These are phyloP conservation scores for Rhododendron ovatum DNA, from an alignment of 148 eudicot genomes.

Conservation along the genomic window DNA sequence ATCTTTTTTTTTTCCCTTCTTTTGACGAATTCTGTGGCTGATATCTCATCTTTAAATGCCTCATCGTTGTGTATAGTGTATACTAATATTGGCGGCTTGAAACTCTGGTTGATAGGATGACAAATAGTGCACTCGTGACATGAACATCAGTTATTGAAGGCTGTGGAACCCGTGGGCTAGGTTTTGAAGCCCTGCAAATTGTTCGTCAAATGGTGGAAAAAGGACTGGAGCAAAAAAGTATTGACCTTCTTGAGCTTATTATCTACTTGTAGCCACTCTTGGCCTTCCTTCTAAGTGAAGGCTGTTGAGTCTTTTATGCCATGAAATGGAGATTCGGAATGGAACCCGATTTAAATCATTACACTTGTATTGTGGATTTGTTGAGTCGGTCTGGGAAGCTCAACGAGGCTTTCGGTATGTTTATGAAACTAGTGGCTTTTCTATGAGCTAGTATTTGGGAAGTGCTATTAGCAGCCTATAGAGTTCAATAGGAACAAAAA, in stretches of 20 bases:
- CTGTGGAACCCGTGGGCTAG: conserved; percentile 26
- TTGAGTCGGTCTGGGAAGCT: conserved; percentile 40
- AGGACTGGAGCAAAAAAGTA: conserved; percentile 27
- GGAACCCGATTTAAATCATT: conserved; percentile 20
- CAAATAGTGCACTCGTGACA: conserved; percentile 8
- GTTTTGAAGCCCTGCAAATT: conserved; percentile 30
- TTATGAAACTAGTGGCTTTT: conserved; percentile 22
- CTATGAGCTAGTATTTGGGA: conserved; percentile 46
- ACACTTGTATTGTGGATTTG: conserved; percentile 40
- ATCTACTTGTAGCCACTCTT: conserved; percentile 44
- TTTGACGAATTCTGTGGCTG: no score
- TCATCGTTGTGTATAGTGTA: conserved; percentile 26
- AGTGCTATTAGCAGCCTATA: conserved; percentile 37
- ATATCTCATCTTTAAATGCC: neutral
- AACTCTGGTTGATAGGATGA: conserved; percentile 5
- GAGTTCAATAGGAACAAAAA: neutral
- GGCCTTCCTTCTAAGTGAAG: no score
- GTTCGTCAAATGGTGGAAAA: conserved; percentile 6
- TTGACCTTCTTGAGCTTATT: conserved; percentile 40
- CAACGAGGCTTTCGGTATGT: conserved; percentile 31
- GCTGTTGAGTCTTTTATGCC: no score
- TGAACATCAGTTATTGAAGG: conserved; percentile 34
- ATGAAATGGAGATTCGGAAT: conserved; percentile 31
- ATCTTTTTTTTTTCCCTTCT: neutral
- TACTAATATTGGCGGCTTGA: conserved; percentile 20